Conservation (phyloP, 2,329 filamentous ascomycete species). For the Myriosclerotinia duriaeana region DNA sequence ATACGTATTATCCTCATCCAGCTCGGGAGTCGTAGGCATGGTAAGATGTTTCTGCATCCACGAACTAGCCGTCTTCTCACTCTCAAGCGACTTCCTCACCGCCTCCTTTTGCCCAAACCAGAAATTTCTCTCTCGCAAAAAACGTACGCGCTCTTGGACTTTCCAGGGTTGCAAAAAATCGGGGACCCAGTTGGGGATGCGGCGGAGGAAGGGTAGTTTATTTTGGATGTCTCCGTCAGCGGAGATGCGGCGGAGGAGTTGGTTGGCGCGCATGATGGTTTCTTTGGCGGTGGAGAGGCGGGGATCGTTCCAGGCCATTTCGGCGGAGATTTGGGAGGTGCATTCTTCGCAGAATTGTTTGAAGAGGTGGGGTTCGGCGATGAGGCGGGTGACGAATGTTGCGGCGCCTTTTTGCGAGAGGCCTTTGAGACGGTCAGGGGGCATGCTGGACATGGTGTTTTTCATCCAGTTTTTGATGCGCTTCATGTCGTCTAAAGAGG, state of each 20-base stretch:
- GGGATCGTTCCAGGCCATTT: slow-evolving; percentile 26
- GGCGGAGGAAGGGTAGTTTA: slow-evolving; percentile 25
- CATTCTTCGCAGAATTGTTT: slow-evolving; percentile 27
- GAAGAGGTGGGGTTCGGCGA: slow-evolving; percentile 25
- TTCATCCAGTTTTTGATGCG: slow-evolving; percentile 26
- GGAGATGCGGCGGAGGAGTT: slow-evolving; percentile 24
- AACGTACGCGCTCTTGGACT: slow-evolving; percentile 21
- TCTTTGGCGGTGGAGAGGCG: slow-evolving; percentile 24
- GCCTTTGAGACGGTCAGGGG: slow-evolving; percentile 33
- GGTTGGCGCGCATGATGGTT: slow-evolving; percentile 23
- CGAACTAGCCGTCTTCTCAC: slow-evolving; percentile 2
- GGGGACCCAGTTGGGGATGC: slow-evolving; percentile 26
- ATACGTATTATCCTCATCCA: slow-evolving; percentile 21
- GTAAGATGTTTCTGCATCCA: slow-evolving; percentile 14
- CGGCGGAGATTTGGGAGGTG: slow-evolving; percentile 15
- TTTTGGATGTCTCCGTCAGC: slow-evolving; percentile 26
- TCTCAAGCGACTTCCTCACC: slow-evolving; percentile 9
- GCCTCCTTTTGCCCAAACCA: slow-evolving; percentile 27
- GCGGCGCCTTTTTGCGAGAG: slow-evolving; percentile 22
- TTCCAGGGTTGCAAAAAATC: slow-evolving; percentile 27
- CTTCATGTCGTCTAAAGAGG: slow-evolving; percentile 24
- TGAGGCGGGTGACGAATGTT: slow-evolving; percentile 19
- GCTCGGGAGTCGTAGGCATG: background rate
- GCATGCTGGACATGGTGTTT: slow-evolving; percentile 26
- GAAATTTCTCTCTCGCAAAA: slow-evolving; percentile 23